Base-by-base conservation (phyloP, 176 grass and related monocot species). In the Carex kokanica region DNA sequence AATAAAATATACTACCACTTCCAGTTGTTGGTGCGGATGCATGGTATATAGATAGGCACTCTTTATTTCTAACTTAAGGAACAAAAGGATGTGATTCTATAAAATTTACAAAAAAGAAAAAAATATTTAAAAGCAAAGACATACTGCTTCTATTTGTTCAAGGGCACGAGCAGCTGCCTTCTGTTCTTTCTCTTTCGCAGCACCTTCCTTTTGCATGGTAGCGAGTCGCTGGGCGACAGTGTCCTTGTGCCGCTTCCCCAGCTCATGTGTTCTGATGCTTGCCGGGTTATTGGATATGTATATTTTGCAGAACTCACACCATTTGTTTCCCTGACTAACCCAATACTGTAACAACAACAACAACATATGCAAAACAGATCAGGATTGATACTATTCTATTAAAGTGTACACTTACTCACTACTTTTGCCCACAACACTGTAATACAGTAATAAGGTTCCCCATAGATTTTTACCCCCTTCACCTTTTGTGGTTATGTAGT, bases 241-340 rank as follows among this genome's bases (percentile, higher is more conserved):
- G 88, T 99, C 96, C 86, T 99, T 99, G 85, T 95, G 96, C 3
- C 91, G 91, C 78, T 99, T 94, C 70, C 96, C 96, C 18, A 95
- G 64, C n/a, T 99, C 96, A 93, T 99, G 93, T 15, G 91, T 99
- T 83, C 96, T 90, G 80, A 99, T 92, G 71, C 93, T 99, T 66
- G 92, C 86, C 0, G 89, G 85, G 70, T 95, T 99, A 75, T 95
- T 93, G 0, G 93, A 61, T 83, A 95, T 99, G 68, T 86, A 99
- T 56, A 95, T 99, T 82, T 99, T 93, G 81, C 96, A 93, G 12
- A 99, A 85, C 49, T 99, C 93, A 7, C 96, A 99, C 96, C 93
- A 95, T 92, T 99, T 99, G 81, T 93, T 99, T 86, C 93, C 96
- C 81, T 99, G 91, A 89, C 93, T 99, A 86, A 99, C 96, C 96